Evolutionary conservation across 2,329 filamentous ascomycete species (phyloP), one percentile per base, ranked within the genome.

Genomic region (Phaeosphaeriaceae sp.): DNA sequence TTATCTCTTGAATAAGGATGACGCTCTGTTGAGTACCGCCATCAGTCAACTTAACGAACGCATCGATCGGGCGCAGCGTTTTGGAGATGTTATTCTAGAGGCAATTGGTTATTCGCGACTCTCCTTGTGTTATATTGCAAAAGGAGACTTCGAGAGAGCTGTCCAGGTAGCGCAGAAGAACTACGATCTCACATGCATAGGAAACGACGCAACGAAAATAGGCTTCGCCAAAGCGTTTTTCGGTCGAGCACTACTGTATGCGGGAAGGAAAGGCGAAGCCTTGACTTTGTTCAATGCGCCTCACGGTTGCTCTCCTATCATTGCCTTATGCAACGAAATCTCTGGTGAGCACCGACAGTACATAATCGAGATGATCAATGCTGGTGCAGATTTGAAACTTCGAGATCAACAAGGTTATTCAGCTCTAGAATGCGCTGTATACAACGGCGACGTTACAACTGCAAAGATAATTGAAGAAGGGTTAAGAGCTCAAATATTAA

Each of bases 251-350:
- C 43, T 74, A 2, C 54, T 68, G 0, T 21, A 38, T 2, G 41
- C 58, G 5, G 67, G 66, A 0, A 55, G 58, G 20, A 42, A 33
- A 1, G 54, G 61, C 9, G 61, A 64, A 30, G 72, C 71, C 1
- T 41, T 68, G 29, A 16, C 39, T 13, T 61, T 69, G 32, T 72
- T 74, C 52, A 68, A 72, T 40, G 34, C 60, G 1, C 42, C 48
- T 0, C 47, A 54, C 11, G 46, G 44, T 0, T 71, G 68, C 45
- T 66, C 72, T 0, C 67, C 73, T 5, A 66, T 68, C n/a, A 71
- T 74, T 16, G 72, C 70, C 1, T 53, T 77, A 15, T 72, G 66
- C 56, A 76, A 72, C 45, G 75, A 76, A 46, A 72, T 72, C 0
- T 75, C 68, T 0, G 50, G 55, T 1, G 74, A 77, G 54, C 63